These are phyloP conservation scores for Penicillium sp. DNA, from an alignment of 2,329 filamentous ascomycete species.

Conservation along the genomic window DNA sequence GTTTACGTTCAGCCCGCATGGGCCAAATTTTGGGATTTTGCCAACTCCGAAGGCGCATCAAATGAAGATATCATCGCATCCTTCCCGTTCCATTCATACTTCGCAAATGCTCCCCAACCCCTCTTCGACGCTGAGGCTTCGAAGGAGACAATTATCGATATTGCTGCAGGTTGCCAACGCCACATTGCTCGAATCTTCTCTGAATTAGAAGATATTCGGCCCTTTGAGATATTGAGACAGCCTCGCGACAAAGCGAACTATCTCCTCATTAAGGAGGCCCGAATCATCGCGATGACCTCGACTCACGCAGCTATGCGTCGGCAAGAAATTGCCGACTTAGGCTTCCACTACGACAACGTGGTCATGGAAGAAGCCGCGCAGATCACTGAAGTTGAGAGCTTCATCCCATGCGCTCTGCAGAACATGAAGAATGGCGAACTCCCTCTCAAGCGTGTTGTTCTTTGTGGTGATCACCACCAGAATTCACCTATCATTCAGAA, in stretches of 20 bases:
- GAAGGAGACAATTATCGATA: slow-evolving; percentile 68
- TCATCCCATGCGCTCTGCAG: slow-evolving; percentile 92
- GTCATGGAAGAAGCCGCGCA: slow-evolving; percentile 98
- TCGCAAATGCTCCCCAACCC: slow-evolving; percentile 80
- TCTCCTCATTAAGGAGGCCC: slow-evolving; percentile 89
- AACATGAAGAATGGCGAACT: slow-evolving; percentile 70
- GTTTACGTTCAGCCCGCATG: slow-evolving; percentile 88
- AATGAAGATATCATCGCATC: slow-evolving; percentile 63
- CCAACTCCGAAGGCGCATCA: slow-evolving; percentile 57
- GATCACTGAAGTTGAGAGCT: slow-evolving; percentile 95
- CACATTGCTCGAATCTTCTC: slow-evolving; percentile 89
- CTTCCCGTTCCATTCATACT: slow-evolving; percentile 89
- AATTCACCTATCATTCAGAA: slow-evolving; percentile 97
- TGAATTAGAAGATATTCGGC: slow-evolving; percentile 87
- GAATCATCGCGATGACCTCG: slow-evolving; percentile 97
- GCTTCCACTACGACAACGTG: slow-evolving; percentile 96
- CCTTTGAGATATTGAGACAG: slow-evolving; percentile 88
- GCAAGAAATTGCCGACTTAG: slow-evolving; percentile 84
- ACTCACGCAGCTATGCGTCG: slow-evolving; percentile 95
- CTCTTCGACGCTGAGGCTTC: slow-evolving; percentile 69
- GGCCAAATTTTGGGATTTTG: slow-evolving; percentile 74
- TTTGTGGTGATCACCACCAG: slow-evolving; percentile 93
- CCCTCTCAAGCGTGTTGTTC: slow-evolving; percentile 79
- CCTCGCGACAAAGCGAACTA: slow-evolving; percentile 95
- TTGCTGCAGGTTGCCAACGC: slow-evolving; percentile 79